phyloP scores from a whole-genome alignment of 1,139 yeast genomes.

The Saccharomyces uvarum region DNA sequence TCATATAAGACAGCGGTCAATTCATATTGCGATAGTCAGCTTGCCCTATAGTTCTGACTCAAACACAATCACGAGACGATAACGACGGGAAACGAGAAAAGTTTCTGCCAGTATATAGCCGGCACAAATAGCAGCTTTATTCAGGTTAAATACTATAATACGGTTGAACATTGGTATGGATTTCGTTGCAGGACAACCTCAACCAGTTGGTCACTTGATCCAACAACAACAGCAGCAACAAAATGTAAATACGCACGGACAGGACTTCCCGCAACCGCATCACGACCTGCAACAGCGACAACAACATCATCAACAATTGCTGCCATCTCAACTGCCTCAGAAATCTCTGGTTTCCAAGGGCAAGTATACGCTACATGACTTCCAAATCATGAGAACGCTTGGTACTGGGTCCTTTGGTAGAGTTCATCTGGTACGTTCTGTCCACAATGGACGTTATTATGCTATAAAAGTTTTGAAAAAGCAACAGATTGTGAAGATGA shows the following conservation, averaged over 20 bases:
- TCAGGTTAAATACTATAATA: not conserved
- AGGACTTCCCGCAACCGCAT: constrained; percentile 6
- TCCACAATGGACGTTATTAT: constrained; percentile 88
- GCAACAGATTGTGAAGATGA: constrained; percentile 88
- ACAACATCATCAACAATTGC: constrained; percentile 5
- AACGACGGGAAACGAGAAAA: not conserved
- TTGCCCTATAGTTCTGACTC: not conserved
- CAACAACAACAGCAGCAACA: constrained; percentile 12
- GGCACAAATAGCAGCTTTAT: not conserved
- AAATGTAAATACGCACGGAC: constrained; percentile 11
- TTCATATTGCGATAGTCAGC: not conserved
- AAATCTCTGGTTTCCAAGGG: constrained; percentile 66
- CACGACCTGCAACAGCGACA: constrained; percentile 10
- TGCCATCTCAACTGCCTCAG: constrained; percentile 2
- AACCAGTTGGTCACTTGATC: constrained; percentile 9
- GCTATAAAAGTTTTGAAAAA: constrained; percentile 91
- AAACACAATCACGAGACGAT: not conserved
- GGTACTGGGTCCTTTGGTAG: constrained; percentile 98
- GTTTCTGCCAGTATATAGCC: not conserved
- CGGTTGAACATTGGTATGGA: not conserved
- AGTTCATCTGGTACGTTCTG: constrained; percentile 85
- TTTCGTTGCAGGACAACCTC: not conserved
- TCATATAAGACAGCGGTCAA: not conserved
- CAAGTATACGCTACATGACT: constrained; percentile 76
- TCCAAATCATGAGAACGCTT: constrained; percentile 84